phyloP scores from a whole-genome alignment of 176 grass and related monocot genomes.

The Carex scoparia region DNA sequence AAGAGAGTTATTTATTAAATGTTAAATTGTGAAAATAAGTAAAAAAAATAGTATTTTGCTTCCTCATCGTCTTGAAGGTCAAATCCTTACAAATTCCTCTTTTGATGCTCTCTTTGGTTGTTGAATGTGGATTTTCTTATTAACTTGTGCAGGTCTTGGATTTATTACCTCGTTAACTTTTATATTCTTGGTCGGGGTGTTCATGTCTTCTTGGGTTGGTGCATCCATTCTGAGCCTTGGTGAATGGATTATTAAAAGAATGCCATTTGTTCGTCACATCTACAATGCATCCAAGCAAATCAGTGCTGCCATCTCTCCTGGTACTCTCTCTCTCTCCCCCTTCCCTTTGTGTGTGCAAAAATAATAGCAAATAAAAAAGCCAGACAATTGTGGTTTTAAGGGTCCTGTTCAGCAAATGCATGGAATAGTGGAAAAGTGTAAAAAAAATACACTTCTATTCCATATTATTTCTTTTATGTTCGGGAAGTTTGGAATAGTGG shows the following conservation, averaged over 20 bases:
- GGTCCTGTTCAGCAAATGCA: too few species aligned
- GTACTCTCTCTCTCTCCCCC: conserved; percentile 33
- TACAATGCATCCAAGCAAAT: conserved; percentile 99
- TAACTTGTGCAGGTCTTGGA: conserved; percentile 61
- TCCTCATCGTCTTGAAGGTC: background rate
- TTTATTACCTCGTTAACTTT: conserved; percentile 91
- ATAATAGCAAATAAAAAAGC: background rate
- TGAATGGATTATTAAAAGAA: conserved; percentile 97
- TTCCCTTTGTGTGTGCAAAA: background rate
- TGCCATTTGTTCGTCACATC: conserved; percentile 97
- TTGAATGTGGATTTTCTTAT: background rate
- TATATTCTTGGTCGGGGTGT: conserved; percentile 84
- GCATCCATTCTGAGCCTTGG: conserved; percentile 91
- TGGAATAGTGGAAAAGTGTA: too few species aligned
- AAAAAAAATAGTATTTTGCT: background rate
- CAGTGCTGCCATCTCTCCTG: conserved; percentile 90
- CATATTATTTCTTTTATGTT: too few species aligned
- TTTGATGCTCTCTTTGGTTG: background rate
- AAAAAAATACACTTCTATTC: too few species aligned
- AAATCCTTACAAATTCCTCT: background rate
- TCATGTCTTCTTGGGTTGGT: conserved; percentile 99
- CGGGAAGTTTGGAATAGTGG: too few species aligned
- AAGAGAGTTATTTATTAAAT: background rate
- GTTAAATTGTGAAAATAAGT: background rate
- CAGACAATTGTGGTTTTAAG: background rate